Base-by-base conservation (phyloP, 352 stramenopile genomes). In the Pythium biforme region DNA sequence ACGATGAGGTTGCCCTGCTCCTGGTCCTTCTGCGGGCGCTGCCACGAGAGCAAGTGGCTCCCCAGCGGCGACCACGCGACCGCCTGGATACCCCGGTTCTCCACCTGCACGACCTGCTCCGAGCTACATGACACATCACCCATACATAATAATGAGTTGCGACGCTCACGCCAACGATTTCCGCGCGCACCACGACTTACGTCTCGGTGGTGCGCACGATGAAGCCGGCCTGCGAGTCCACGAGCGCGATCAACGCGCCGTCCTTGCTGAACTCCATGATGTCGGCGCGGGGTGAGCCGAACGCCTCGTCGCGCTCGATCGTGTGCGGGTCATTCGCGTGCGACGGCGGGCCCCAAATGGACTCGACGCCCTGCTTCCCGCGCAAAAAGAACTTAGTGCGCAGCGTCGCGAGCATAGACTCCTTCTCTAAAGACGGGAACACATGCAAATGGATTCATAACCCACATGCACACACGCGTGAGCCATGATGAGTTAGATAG, bases 301-400 rank as follows among this genome's bases (percentile, higher is more conserved):
- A 86, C 40, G 46, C 58, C 39, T 82, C 74, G 51, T 92, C 76
- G 39, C 59, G 62, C 51, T 80, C 74, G 64, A 95, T 80, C 55
- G 76, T 72, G 47, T 67, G 62, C n/a, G 37, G 33, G 22, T 86
- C 72, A 39, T 84, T 70, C 39, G 72, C 14, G 40, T 46, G 79
- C 19, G 78, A 83, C 37, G 83, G 77, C 46, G 81, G 74, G 10
- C 86, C 86, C 81, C 79, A 95, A 26, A 95, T 69, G 31, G 77
- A 66, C 63, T 95, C 86, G n/a, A 95, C 70, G 55, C 84, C 81
- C 52, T 72, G 48, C 69, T 86, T 92, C 55, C 84, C 81, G 49
- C 86, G 86, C 57, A 94, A 66, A 69, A 93, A 95, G 61, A 95
- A 83, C 74, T 95, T 95, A 60, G 83, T 94, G 61, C 80, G 80